Conservation (phyloP, 768 basidiomycete genomes). For the Suillus americanus region DNA sequence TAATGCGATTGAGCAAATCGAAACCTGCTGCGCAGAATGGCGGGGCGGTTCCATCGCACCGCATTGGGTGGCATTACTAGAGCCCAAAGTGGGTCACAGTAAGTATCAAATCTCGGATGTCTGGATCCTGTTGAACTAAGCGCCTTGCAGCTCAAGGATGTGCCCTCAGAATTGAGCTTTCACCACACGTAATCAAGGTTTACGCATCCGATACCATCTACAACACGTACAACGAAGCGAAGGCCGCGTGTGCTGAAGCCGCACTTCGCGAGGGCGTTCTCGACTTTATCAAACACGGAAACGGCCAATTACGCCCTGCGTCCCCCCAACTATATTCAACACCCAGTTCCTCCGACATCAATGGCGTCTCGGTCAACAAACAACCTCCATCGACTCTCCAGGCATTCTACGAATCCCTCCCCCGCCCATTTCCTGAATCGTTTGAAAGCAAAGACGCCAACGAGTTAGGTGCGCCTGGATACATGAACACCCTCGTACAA, state of each 20-base stretch:
- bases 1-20: constrained; percentile 44
- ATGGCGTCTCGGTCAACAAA: constrained; percentile 6
- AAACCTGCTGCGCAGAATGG: constrained; percentile 55
- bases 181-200: constrained; percentile 46
- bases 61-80: constrained; percentile 51
- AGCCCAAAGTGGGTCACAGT: constrained; percentile 46
- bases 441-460: constrained; percentile 44
- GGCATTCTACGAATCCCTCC: constrained; percentile 63
- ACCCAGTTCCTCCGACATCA: constrained; percentile 8
- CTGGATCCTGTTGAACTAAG: constrained; percentile 1
- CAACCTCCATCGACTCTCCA: constrained; percentile 44
- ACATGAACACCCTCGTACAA: constrained; percentile 53
- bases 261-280: constrained; percentile 56
- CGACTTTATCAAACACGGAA: constrained; percentile 57
- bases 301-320: constrained; percentile 46
- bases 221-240: constrained; percentile 43
- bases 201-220: constrained; percentile 51
- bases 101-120: constrained; percentile 15
- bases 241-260: constrained; percentile 49
- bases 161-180: constrained; percentile 54
- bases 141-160: constrained; percentile 47
- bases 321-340: constrained; percentile 16
- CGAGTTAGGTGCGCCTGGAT: constrained; percentile 55
- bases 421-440: constrained; percentile 59
- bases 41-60: constrained; percentile 50